phyloP scores from a whole-genome alignment of 208 protist species.

The Lotmaria passim region DNA sequence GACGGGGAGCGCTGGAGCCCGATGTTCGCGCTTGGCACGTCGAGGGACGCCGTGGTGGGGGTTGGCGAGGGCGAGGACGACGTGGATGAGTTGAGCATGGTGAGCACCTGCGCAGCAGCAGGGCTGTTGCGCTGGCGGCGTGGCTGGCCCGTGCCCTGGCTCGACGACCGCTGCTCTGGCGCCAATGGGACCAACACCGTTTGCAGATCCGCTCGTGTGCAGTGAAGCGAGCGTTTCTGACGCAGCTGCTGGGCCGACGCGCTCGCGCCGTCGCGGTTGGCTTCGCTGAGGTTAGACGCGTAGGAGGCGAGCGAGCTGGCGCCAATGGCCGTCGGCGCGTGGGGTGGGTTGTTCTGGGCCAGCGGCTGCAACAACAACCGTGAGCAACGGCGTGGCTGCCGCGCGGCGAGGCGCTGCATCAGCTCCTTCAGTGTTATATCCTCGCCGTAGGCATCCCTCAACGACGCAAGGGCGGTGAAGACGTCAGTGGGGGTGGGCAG shows the following conservation, averaged over 20 bases:
- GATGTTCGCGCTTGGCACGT: not conserved
- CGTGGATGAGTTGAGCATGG: not conserved
- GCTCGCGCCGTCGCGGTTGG: not conserved
- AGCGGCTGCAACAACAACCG: constrained; percentile 6
- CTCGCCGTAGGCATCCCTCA: constrained; percentile 19
- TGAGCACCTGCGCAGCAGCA: not conserved
- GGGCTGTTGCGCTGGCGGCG: not conserved
- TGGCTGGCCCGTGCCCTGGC: not conserved
- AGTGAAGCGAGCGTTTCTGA: too few species aligned
- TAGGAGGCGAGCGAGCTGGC: constrained; percentile 17
- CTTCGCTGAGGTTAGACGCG: constrained; percentile 3
- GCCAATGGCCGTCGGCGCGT: constrained; percentile 3
- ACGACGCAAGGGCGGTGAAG: constrained; percentile 8
- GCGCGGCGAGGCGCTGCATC: constrained; percentile 6
- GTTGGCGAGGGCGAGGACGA: not conserved
- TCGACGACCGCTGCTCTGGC: too few species aligned
- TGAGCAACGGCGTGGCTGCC: not conserved
- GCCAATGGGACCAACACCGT: too few species aligned
- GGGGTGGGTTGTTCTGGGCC: not conserved
- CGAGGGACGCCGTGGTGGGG: not conserved
- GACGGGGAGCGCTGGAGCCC: not conserved
- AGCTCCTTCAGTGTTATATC: constrained; percentile 31
- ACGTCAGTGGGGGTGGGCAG: constrained; percentile 12
- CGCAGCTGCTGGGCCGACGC: not conserved
- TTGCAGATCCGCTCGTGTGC: too few species aligned